Evolutionary conservation across 805 yeast species (phyloP).

Genomic region (Candida railenensis): DNA sequence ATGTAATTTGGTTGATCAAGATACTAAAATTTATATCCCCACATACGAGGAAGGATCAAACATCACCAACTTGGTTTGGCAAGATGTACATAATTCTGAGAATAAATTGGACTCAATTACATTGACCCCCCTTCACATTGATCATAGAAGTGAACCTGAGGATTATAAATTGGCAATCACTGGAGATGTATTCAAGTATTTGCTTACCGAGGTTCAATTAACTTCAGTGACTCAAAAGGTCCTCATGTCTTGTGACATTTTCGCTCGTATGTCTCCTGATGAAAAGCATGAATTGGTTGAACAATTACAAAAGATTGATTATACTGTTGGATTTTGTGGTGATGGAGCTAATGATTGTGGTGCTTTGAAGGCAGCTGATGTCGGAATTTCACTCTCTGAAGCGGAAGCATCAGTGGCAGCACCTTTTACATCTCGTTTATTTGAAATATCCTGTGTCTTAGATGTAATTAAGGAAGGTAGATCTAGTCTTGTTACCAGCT

Average conservation of each 20-base stretch:
- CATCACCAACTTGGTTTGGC: slow-evolving; percentile 56
- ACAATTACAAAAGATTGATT: slow-evolving; percentile 78
- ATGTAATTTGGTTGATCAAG: slow-evolving; percentile 60
- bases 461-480: slow-evolving; percentile 93
- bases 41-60: slow-evolving; percentile 40
- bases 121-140: slow-evolving; percentile 45
- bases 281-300: slow-evolving; percentile 96
- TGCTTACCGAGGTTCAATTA: slow-evolving; percentile 57
- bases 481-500: slow-evolving; percentile 90
- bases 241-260: slow-evolving; percentile 71
- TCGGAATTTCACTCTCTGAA: slow-evolving; percentile 92
- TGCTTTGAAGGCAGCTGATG: slow-evolving; percentile 96
- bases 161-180: slow-evolving; percentile 78
- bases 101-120: slow-evolving; percentile 63
- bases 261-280: slow-evolving; percentile 98
- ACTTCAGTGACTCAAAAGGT: slow-evolving; percentile 46
- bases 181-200: slow-evolving; percentile 84
- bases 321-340: slow-evolving; percentile 96
- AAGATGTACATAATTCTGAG: slow-evolving; percentile 60
- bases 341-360: slow-evolving; percentile 99
- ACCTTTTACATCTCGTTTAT: slow-evolving; percentile 88
- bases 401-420: slow-evolving; percentile 99
- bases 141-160: slow-evolving; percentile 20
- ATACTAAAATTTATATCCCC: slow-evolving; percentile 52
- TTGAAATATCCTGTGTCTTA: slow-evolving; percentile 90